These are phyloP conservation scores for Prasinococcaceae sp. DNA, from an alignment of 139 green algal species.

Conservation along the genomic window DNA sequence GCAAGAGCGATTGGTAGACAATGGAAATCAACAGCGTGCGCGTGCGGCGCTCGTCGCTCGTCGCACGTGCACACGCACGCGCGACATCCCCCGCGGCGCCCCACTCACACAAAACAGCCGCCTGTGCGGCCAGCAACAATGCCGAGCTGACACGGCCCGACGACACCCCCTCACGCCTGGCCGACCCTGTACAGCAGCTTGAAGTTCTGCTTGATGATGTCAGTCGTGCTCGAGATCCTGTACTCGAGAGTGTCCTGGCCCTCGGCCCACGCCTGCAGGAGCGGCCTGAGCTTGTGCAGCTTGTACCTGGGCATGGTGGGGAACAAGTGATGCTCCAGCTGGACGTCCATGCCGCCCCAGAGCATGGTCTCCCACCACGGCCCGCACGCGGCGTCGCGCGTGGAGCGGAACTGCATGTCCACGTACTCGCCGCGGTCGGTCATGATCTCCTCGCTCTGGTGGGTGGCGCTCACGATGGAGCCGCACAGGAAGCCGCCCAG, in stretches of 20 bases:
- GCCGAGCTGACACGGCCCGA: too few relatives aligned
- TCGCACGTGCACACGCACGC: too few relatives aligned
- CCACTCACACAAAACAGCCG: too few relatives aligned
- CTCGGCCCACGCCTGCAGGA: constrained; percentile 4
- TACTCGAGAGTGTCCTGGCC: constrained; percentile 4
- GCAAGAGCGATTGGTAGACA: too few relatives aligned
- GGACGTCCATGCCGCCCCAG: constrained; percentile 21
- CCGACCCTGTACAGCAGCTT: constrained; percentile 2
- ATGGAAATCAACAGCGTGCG: too few relatives aligned
- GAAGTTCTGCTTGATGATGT: constrained; percentile 16
- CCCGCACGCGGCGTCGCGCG: constrained; percentile 10
- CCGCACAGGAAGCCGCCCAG: constrained; percentile 18
- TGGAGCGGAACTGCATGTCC: constrained; percentile 13
- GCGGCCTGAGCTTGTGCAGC: constrained; percentile 8
- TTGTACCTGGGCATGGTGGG: constrained; percentile 21
- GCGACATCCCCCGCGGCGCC: too few relatives aligned
- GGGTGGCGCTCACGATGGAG: constrained; percentile 13
- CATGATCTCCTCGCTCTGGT: constrained; percentile 22
- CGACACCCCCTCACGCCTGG: too few relatives aligned
- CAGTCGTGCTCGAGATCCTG: constrained; percentile 1
- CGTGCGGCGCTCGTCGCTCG: too few relatives aligned
- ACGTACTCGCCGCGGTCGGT: constrained; percentile 9
- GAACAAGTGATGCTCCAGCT: constrained; percentile 21
- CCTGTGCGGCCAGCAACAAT: too few relatives aligned
- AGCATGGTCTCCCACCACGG: neutral